Evolutionary conservation across 495 filamentous ascomycete species (phyloP), one percentile per base, ranked within the genome.

Genomic region (Daldinia concentrica): DNA sequence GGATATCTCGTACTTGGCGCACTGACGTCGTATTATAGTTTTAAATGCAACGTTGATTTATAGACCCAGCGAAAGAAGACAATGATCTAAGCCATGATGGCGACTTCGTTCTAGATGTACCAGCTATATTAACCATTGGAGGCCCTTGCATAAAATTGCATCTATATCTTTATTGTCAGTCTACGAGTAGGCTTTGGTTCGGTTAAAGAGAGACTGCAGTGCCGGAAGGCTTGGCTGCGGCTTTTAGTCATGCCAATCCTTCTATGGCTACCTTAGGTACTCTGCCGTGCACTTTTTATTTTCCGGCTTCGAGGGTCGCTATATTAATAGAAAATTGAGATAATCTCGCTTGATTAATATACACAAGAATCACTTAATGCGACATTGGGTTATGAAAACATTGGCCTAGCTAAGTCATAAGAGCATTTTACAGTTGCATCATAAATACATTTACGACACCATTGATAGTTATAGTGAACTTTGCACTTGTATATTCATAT

Each of bases 191-290:
- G 14, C 29, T 6, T 57, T 36, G 30, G 37, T 41, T 69, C 64
- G 71, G 71, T 58, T 66, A 69, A 69, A 66, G n/a, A 24, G 9
- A 45, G 15, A 45, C 51, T 57, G 37, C 60, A 62, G 65, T 65
- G 48, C 65, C 56, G 65, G 51, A 24, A 64, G 45, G 54, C 48
- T 68, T 68, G 50, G 50, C 37, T 59, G 24, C 55, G 39, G 59
- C 14, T 61, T 60, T 68, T 72, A 72, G 59, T 66, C 69, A 72
- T 48, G 62, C 51, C 60, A 70, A 64, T 50, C 34, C 55, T 22
- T 39, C n/a, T 41, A 54, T 36, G 26, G 22, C 57, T n/a, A n/a
- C n/a, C n/a, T n/a, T n/a, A n/a, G n/a, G 19, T 54, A 56, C 36
- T 19, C 26, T 43, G 8, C 34, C 48, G 17, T 60, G 24, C 1